A percentile compares a stretch with the other conserved stretches of the same genome.
Conservation (phyloP, 768 basidiomycete genomes). For the Dictyophora rubrovolvata region DNA sequence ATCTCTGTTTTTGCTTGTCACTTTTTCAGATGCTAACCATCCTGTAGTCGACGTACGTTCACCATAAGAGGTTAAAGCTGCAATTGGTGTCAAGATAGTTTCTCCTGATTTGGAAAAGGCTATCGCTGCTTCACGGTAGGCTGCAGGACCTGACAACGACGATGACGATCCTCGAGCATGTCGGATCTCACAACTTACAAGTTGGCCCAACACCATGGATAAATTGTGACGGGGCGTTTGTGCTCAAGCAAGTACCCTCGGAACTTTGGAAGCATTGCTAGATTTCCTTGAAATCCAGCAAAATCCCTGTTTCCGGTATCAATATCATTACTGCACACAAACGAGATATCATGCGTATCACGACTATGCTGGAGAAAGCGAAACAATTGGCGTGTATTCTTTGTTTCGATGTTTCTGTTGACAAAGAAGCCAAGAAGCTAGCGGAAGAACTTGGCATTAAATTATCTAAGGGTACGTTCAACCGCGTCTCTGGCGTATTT, state of each 20-base stretch:
- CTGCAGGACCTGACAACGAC: conserved; percentile 91
- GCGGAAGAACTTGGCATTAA: conserved; percentile 93
- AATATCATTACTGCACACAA: conserved; percentile 97
- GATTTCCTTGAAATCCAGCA: conserved; percentile 92
- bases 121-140: conserved; percentile 91
- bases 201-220: conserved; percentile 81
- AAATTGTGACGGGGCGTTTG: conserved; percentile 95
- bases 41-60: conserved; percentile 82
- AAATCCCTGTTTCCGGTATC: conserved; percentile 95
- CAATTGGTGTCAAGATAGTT: conserved; percentile 89
- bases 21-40: neutral
- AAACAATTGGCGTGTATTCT: conserved; percentile 92
- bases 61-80: conserved; percentile 95
- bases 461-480: conserved; percentile 72
- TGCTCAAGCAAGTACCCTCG: conserved; percentile 94
- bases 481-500: neutral
- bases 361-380: conserved; percentile 91
- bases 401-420: conserved; percentile 91
- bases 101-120: conserved; percentile 96
- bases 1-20: neutral
- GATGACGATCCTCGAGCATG: conserved; percentile 93
- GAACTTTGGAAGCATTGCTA: conserved; percentile 90
- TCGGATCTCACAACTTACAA: conserved; percentile 86
- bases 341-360: conserved; percentile 85
- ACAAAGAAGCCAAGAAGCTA: conserved; percentile 83